Conservation (phyloP, 306 rosid genomes). For the Canavalia gladiata region DNA sequence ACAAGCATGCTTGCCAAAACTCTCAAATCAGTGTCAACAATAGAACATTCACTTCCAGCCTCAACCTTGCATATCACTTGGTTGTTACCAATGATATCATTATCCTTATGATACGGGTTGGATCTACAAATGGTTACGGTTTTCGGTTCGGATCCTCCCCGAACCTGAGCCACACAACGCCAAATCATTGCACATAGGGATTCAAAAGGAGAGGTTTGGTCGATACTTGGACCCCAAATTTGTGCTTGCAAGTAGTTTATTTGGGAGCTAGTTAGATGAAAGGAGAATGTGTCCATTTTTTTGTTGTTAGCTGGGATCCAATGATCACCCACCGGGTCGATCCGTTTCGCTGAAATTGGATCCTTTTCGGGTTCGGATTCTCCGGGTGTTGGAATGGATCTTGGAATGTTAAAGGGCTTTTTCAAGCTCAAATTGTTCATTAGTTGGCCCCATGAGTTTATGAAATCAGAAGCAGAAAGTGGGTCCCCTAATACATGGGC, state of each 20-base stretch:
- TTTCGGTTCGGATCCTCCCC: conserved; percentile 60
- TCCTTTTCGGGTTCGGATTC: conserved; percentile 9
- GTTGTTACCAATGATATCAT: conserved; percentile 56
- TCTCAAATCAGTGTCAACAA: conserved; percentile 49
- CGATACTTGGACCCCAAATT: conserved; percentile 50
- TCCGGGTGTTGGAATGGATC: neutral
- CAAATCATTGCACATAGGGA: conserved; percentile 74
- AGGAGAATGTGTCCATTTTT: conserved; percentile 78
- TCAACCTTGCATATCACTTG: conserved; percentile 70
- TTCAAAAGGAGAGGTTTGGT: conserved; percentile 68
- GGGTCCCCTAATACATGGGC: conserved; percentile 82
- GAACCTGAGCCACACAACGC: conserved; percentile 64
- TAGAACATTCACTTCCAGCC: conserved; percentile 50
- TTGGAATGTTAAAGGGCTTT: conserved; percentile 41
- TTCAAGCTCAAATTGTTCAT: conserved; percentile 32
- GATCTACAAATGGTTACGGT: conserved; percentile 64
- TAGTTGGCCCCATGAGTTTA: conserved; percentile 53
- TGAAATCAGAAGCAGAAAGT: conserved; percentile 61
- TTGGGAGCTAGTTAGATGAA: conserved; percentile 60
- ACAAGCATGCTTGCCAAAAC: conserved; percentile 62
- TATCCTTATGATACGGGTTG: conserved; percentile 21
- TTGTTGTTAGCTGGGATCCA: conserved; percentile 68
- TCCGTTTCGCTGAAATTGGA: conserved; percentile 58
- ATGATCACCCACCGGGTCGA: conserved; percentile 81
- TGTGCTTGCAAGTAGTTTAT: conserved; percentile 55